Conservation (phyloP, 176 grass and related monocot genomes). For the Carex pumila region DNA sequence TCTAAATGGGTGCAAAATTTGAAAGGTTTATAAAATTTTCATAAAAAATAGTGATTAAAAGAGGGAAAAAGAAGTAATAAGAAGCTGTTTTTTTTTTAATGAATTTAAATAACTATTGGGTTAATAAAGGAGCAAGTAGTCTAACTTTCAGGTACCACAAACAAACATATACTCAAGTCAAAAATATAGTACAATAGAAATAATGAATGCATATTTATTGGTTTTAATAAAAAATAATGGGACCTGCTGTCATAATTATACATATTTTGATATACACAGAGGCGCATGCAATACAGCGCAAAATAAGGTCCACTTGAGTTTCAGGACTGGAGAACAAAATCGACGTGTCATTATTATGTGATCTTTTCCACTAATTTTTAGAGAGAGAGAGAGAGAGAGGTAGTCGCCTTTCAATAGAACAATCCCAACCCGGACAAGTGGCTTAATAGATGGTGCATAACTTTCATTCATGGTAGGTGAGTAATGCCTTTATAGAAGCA, state of each 20-base stretch:
- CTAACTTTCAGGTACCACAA: background rate
- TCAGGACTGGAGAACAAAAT: conserved; percentile 19
- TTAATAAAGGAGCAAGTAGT: background rate
- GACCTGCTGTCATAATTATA: background rate
- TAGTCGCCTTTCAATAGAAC: conserved; percentile 16
- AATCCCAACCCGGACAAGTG: conserved; percentile 18
- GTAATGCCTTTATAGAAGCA: conserved; percentile 18
- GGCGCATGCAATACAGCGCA: conserved; percentile 1
- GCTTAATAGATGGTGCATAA: conserved; percentile 32
- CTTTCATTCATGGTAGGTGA: conserved; percentile 38
- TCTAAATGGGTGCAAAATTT: background rate
- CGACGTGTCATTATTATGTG: conserved; percentile 21
- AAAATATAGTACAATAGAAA: conserved; percentile 7
- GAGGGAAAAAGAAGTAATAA: background rate
- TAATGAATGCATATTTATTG: conserved; percentile 8
- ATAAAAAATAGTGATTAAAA: no score
- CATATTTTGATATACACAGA: background rate
- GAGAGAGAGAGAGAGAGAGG: background rate
- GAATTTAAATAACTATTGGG: background rate
- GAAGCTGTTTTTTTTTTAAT: background rate
- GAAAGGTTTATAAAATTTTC: background rate
- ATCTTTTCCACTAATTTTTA: conserved; percentile 14
- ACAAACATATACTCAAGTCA: background rate
- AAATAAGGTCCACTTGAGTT: conserved; percentile 19
- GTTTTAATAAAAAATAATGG: background rate